These are phyloP conservation scores for Candida nemodendra DNA, from an alignment of 805 yeast species.

Conservation along the genomic window DNA sequence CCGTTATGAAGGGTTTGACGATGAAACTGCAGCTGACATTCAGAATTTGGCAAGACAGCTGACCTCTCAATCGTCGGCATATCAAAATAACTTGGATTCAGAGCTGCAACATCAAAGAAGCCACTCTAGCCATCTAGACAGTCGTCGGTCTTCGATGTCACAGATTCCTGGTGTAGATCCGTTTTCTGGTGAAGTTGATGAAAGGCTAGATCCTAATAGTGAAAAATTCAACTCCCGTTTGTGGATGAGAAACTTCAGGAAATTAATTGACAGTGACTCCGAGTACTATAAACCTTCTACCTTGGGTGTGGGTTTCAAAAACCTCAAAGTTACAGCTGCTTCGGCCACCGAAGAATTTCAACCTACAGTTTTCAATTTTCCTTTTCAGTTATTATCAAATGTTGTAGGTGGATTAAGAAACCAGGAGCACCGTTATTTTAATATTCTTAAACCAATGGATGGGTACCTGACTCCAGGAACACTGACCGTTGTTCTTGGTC, in stretches of 20 bases:
- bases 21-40: conserved; percentile 32
- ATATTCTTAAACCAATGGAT: conserved; percentile 62
- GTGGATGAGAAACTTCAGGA: conserved; percentile 62
- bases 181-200: conserved; percentile 26
- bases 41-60: conserved; percentile 39
- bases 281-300: conserved; percentile 62
- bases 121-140: conserved; percentile 28
- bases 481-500: conserved; percentile 65
- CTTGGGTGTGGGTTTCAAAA: conserved; percentile 54
- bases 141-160: conserved; percentile 44
- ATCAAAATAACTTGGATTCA: not conserved
- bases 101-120: conserved; percentile 2
- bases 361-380: conserved; percentile 47
- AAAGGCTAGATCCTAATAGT: conserved; percentile 51
- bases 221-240: conserved; percentile 51
- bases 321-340: conserved; percentile 56
- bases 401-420: conserved; percentile 9
- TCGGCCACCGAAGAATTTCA: conserved; percentile 63
- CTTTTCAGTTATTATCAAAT: conserved; percentile 27
- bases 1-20: conserved; percentile 38
- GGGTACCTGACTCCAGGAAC: conserved; percentile 60
- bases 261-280: conserved; percentile 47
- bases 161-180: conserved; percentile 42
- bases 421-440: conserved; percentile 34
- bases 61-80: conserved; percentile 15